These are phyloP conservation scores for Termitomyces sp. DNA, from an alignment of 1,284 basidiomycete genomes.

Conservation along the genomic window DNA sequence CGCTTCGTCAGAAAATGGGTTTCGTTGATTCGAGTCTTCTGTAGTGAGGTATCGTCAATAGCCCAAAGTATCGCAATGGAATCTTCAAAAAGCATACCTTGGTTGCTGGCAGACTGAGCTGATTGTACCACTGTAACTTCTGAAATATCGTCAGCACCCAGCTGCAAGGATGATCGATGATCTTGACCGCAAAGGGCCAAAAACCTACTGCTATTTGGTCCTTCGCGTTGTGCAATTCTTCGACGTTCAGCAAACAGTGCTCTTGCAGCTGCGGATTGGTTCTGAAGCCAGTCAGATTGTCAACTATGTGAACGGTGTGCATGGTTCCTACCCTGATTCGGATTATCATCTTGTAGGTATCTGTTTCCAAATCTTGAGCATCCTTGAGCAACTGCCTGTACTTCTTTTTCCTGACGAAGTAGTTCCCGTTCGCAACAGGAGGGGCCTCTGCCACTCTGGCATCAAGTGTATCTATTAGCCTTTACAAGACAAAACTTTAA, in stretches of 20 bases:
- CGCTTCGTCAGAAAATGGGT: background rate
- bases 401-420: background rate
- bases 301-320: background rate
- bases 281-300: background rate
- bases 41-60: background rate
- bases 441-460: background rate
- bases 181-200: background rate
- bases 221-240: background rate
- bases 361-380: background rate
- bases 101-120: too few species aligned
- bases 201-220: background rate
- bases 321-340: background rate
- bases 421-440: background rate
- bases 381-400: background rate
- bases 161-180: background rate
- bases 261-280: background rate
- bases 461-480: background rate
- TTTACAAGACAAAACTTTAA: background rate
- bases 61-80: background rate
- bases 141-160: background rate
- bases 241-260: conserved; percentile 17
- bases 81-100: background rate
- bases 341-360: background rate
- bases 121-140: background rate
- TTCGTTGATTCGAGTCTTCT: background rate